Conservation (phyloP, 129 eudicot species). For the Pseudognaphalium luteoalbum region DNA sequence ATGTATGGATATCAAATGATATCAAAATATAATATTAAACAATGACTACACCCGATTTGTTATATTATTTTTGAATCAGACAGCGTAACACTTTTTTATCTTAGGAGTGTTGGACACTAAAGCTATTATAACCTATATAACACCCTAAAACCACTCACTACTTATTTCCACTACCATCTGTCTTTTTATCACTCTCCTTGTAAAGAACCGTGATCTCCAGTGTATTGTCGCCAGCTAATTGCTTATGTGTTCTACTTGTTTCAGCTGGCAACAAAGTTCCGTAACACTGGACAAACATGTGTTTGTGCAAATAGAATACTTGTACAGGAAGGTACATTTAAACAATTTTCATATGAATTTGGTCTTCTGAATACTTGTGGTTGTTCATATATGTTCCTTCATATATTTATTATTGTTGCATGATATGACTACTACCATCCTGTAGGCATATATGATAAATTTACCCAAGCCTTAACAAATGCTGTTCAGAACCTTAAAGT, state of each 20-base stretch:
- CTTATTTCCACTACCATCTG: neutral
- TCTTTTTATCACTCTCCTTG: neutral
- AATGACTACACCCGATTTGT: neutral
- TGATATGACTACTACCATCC: constrained; percentile 19
- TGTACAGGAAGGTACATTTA: constrained; percentile 90
- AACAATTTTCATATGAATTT: too few species aligned
- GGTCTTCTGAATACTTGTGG: neutral
- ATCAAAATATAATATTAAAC: neutral
- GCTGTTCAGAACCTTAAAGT: constrained; percentile 85
- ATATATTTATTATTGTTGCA: constrained; percentile 10
- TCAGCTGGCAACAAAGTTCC: constrained; percentile 88
- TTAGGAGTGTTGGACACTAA: neutral
- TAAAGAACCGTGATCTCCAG: neutral
- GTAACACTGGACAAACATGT: constrained; percentile 96
- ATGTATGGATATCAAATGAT: neutral
- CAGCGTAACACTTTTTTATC: neutral
- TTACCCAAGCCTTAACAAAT: constrained; percentile 59
- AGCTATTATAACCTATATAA: neutral
- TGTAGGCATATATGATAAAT: constrained; percentile 89
- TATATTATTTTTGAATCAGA: neutral
- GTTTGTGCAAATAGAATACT: constrained; percentile 89
- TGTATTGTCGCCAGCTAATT: constrained; percentile 7
- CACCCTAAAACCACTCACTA: neutral
- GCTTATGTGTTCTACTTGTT: constrained; percentile 17
- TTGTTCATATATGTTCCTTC: neutral